A percentile compares a stretch with the other conserved stretches of the same genome.
phyloP scores from a whole-genome alignment of 331 rosid genomes.

The Quercus tomentella region DNA sequence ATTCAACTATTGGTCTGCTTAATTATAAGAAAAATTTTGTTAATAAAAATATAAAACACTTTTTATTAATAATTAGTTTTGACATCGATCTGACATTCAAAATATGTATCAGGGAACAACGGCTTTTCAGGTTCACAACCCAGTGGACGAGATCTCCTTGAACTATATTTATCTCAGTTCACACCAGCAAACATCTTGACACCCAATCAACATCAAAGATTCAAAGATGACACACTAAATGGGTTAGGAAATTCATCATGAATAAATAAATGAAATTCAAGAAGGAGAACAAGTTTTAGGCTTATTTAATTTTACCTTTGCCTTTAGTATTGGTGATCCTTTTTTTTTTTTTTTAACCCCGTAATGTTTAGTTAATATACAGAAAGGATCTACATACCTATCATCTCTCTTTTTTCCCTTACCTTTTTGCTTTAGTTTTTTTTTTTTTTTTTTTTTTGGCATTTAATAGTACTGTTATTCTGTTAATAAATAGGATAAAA shows the following conservation, averaged over 20 bases:
- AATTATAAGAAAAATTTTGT: not conserved
- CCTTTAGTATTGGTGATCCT: too few relatives aligned
- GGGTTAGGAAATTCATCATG: not conserved
- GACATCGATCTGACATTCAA: not conserved
- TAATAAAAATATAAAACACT: not conserved
- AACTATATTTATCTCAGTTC: constrained; percentile 31
- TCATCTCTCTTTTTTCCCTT: too few relatives aligned
- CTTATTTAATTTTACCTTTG: too few relatives aligned
- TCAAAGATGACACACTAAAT: not conserved
- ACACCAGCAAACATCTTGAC: constrained; percentile 2
- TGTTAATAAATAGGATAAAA: too few relatives aligned
- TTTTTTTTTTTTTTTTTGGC: too few relatives aligned
- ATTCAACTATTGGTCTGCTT: not conserved
- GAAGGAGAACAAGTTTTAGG: too few relatives aligned
- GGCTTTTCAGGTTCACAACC: constrained; percentile 15
- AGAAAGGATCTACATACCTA: too few relatives aligned
- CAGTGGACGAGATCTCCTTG: constrained; percentile 18
- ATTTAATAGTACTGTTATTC: too few relatives aligned
- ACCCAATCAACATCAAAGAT: constrained; percentile 2
- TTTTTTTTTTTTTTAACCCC: too few relatives aligned
- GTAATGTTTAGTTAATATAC: too few relatives aligned
- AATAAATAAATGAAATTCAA: too few relatives aligned
- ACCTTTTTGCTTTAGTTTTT: too few relatives aligned
- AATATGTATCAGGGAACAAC: constrained; percentile 21
- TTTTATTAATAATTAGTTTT: not conserved